These are phyloP conservation scores for Hyphodiscus hymeniophilus DNA, from an alignment of 495 filamentous ascomycete species.

Conservation along the genomic window DNA sequence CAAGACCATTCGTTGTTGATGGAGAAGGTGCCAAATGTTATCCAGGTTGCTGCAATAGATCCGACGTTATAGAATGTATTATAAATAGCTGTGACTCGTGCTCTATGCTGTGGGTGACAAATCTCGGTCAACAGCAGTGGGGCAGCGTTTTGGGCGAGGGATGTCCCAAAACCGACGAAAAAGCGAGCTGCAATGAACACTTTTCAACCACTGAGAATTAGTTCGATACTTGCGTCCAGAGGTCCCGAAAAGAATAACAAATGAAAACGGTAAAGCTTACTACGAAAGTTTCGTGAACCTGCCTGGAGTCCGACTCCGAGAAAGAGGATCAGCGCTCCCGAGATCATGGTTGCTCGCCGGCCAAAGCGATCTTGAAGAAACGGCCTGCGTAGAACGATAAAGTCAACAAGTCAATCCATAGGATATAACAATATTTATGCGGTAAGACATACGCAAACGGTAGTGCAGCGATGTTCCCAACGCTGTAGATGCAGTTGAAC, in stretches of 20 bases:
- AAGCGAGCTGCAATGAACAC: conserved; percentile 12
- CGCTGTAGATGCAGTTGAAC: not conserved
- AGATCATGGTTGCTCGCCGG: conserved; percentile 11
- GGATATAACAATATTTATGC: no score
- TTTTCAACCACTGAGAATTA: no score
- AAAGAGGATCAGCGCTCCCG: conserved; percentile 3
- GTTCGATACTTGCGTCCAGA: not conserved
- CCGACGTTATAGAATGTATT: not conserved
- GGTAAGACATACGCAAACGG: no score
- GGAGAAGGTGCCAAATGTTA: conserved; percentile 40
- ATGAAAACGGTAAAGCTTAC: no score
- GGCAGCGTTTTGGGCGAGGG: conserved; percentile 6
- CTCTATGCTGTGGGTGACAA: conserved; percentile 8
- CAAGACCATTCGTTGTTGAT: conserved; percentile 40
- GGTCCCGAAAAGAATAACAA: no score
- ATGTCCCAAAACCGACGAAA: conserved; percentile 2
- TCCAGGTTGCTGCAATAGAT: conserved; percentile 37
- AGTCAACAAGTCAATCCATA: no score
- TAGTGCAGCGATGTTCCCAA: conserved; percentile 11
- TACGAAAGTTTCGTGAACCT: conserved; percentile 3
- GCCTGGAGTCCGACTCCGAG: conserved; percentile 12
- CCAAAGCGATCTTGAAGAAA: no score
- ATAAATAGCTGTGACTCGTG: conserved; percentile 2
- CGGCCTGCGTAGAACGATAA: not conserved
- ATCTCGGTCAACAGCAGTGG: conserved; percentile 6